Conservation (phyloP, 2,329 filamentous ascomycete species). For the Colletotrichum navitas region DNA sequence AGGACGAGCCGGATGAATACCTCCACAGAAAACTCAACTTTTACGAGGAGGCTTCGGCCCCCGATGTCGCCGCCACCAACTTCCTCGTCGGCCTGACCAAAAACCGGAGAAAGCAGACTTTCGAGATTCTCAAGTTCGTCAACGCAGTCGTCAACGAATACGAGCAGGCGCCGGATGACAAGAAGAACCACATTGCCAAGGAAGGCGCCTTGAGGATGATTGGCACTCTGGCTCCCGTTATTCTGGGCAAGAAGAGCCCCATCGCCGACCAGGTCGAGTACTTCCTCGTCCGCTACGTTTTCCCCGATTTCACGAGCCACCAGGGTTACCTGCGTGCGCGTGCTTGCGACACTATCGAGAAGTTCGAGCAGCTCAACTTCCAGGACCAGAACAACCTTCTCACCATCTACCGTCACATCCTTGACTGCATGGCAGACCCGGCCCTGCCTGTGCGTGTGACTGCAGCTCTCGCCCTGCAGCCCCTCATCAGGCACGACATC, state of each 20-base stretch:
- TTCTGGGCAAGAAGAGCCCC: slow-evolving; percentile 97
- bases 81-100: slow-evolving; percentile 97
- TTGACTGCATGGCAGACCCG: slow-evolving; percentile 96
- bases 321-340: slow-evolving; percentile 94
- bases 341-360: slow-evolving; percentile 97
- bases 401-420: slow-evolving; percentile 94
- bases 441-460: slow-evolving; percentile 94
- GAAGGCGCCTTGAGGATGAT: slow-evolving; percentile 98
- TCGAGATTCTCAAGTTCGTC: slow-evolving; percentile 93
- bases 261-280: slow-evolving; percentile 98
- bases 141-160: slow-evolving; percentile 96
- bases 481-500: slow-evolving; percentile 93
- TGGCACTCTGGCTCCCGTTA: slow-evolving; percentile 91
- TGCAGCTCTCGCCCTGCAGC: slow-evolving; percentile 92
- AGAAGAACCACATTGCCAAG: slow-evolving; percentile 95
- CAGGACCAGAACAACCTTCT: slow-evolving; percentile 96
- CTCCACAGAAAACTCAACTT: slow-evolving; percentile 97
- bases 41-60: slow-evolving; percentile 95
- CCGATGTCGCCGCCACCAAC: slow-evolving; percentile 95
- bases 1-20: slow-evolving; percentile 95
- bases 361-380: slow-evolving; percentile 97
- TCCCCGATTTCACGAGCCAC: slow-evolving; percentile 94
- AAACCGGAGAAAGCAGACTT: slow-evolving; percentile 93
- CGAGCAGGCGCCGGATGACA: slow-evolving; percentile 83
- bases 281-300: slow-evolving; percentile 97